phyloP scores from a whole-genome alignment of 2,329 filamentous ascomycete species.

The Fusarium sp. region DNA sequence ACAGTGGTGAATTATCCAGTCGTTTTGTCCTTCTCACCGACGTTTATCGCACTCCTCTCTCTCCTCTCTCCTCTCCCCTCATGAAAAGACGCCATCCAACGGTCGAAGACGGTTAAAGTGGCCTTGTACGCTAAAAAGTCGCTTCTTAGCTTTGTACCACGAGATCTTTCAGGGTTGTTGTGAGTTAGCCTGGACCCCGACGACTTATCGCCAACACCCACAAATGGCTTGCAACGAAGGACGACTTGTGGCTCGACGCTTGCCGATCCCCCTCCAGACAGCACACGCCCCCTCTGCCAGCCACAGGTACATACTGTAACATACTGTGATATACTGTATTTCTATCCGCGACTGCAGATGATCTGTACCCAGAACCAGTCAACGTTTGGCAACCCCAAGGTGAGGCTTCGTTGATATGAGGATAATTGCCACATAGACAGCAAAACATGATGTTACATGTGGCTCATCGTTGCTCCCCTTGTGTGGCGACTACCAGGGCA shows the following conservation, averaged over 20 bases:
- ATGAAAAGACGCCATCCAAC: slow-evolving; percentile 2
- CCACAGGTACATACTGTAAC: slow-evolving; percentile 4
- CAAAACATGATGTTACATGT: slow-evolving; percentile 22
- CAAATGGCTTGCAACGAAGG: slow-evolving; percentile 31
- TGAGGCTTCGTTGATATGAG: not conserved
- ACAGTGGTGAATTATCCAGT: not conserved
- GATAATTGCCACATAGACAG: slow-evolving; percentile 27
- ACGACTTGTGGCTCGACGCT: slow-evolving; percentile 45
- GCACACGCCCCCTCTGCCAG: slow-evolving; percentile 34
- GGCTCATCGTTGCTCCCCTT: slow-evolving; percentile 30
- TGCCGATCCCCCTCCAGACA: slow-evolving; percentile 38
- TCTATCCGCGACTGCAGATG: not conserved
- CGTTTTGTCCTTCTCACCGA: slow-evolving; percentile 21
- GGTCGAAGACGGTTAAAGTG: slow-evolving; percentile 3
- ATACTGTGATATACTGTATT: not conserved
- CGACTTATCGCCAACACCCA: slow-evolving; percentile 18
- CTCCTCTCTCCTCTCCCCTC: not conserved
- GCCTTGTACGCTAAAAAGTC: slow-evolving; percentile 8
- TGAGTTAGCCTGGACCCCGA: slow-evolving; percentile 3
- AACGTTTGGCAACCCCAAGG: slow-evolving; percentile 2
- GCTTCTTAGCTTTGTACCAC: slow-evolving; percentile 24
- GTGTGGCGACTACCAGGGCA: slow-evolving; percentile 25
- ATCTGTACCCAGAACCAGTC: slow-evolving; percentile 28
- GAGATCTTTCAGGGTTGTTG: slow-evolving; percentile 10
- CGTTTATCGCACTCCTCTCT: slow-evolving; percentile 15